Base-by-base conservation (phyloP, 1,139 yeast species). In the Hansenula anomala region DNA sequence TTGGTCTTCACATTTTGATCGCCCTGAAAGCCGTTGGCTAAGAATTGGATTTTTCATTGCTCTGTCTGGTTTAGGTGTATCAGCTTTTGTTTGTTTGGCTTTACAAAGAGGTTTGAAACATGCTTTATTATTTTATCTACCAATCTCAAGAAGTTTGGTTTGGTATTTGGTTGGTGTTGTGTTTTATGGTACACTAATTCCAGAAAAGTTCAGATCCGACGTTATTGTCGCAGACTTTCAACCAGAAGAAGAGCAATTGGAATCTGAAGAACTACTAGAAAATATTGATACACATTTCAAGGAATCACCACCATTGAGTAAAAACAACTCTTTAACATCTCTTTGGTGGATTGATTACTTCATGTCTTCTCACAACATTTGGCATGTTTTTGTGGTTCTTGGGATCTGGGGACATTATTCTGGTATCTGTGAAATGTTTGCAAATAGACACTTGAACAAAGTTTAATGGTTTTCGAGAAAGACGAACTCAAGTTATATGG, bases 341-440 rank as follows among this genome's bases (percentile, higher is more conserved):
- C 70, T 80, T 55, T 92, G 83, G 94, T 89, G 96, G 92, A 82
- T 81, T 10, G 94, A 84, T 53, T 84, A 83, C 58, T 61, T 73
- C 23, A 69, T 80, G 44, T 73, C 79, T 28, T 87, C 96, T 36
- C 98, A 92, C 61, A 89, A 88, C 55, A 66, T 92, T 27, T 92
- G 98, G 98, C 98, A 92, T 62, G 60, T 88, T 15, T 87, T 86
- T 57, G 98, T 92, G 31, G 75, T 92, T 28, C 72, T 85, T 28
- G 98, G 98, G 2, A 78, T 89, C 19, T 64, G 86, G 42, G 95
- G 94, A 28, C 97, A 90, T 61, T 92, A 90, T 60, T 66, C 68
- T 40, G 89, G 94, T 20, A 68, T 88, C 23, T 67, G 87, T 47
- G 80, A 76, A 43, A 81, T 89, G 82, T 80, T 82, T 32, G 27